Evolutionary conservation across 2,329 filamentous ascomycete species (phyloP).

Genomic region (Colletotrichum tropicale): DNA sequence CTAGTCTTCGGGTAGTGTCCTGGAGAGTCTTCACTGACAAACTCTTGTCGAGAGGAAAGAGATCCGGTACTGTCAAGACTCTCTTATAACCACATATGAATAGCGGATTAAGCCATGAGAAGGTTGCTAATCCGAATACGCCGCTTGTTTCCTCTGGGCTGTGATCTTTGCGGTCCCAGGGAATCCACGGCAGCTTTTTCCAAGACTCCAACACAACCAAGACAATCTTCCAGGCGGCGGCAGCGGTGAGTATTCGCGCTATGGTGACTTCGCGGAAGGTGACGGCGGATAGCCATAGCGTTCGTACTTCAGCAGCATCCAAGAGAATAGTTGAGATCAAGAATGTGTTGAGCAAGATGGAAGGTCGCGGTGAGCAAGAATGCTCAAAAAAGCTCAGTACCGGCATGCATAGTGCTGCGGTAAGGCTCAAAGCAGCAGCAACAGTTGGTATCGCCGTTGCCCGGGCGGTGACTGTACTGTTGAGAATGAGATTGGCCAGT

Average conservation of each 20-base stretch:
- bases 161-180: constrained; percentile 17
- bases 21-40: neutral
- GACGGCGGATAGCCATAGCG: neutral
- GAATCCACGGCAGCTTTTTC: constrained; percentile 18
- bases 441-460: neutral
- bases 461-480: neutral
- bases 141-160: constrained; percentile 41
- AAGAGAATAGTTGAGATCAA: neutral
- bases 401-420: constrained; percentile 29
- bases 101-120: constrained; percentile 38
- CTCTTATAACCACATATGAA: constrained; percentile 35
- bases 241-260: constrained; percentile 20
- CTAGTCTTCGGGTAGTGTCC: neutral
- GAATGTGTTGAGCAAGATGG: neutral
- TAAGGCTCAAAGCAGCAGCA: constrained; percentile 29
- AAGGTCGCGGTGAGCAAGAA: constrained; percentile 28
- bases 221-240: constrained; percentile 20
- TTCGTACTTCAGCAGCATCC: neutral
- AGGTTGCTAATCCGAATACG: constrained; percentile 32
- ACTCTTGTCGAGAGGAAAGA: constrained; percentile 23
- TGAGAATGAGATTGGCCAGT: neutral
- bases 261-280: neutral
- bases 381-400: constrained; percentile 32
- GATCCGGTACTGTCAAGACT: constrained; percentile 31
- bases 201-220: constrained; percentile 24